phyloP scores from a whole-genome alignment of 2,329 filamentous ascomycete species.

The Curvularia sp. region DNA sequence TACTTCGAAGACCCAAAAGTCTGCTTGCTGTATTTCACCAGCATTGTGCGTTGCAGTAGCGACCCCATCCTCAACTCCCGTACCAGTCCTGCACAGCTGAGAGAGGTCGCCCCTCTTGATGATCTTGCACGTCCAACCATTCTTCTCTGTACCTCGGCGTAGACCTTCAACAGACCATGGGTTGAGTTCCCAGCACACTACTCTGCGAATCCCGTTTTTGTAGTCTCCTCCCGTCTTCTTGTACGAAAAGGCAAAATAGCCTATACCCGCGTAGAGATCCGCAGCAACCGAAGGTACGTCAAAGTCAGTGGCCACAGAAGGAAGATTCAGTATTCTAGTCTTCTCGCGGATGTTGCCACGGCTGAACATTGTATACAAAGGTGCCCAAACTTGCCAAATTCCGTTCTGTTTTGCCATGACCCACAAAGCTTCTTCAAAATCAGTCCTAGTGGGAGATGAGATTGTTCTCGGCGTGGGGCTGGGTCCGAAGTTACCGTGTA shows the following conservation, averaged over 20 bases:
- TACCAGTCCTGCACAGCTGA: background rate
- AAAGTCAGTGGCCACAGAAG: slow-evolving; percentile 34
- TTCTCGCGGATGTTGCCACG: slow-evolving; percentile 92
- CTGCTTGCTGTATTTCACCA: slow-evolving; percentile 8
- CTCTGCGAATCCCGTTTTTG: slow-evolving; percentile 68
- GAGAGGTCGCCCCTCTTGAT: slow-evolving; percentile 6
- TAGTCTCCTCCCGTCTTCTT: slow-evolving; percentile 63
- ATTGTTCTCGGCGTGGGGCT: slow-evolving; percentile 27
- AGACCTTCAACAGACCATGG: slow-evolving; percentile 58
- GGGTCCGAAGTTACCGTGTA: slow-evolving; percentile 78
- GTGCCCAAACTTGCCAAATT: slow-evolving; percentile 85
- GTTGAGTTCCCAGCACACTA: slow-evolving; percentile 91
- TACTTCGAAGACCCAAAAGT: slow-evolving; percentile 53
- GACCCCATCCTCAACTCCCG: background rate
- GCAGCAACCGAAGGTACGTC: slow-evolving; percentile 55
- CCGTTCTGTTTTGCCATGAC: slow-evolving; percentile 75
- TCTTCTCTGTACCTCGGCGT: slow-evolving; percentile 50
- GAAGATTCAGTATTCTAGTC: slow-evolving; percentile 68
- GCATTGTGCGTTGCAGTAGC: background rate
- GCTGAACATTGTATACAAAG: slow-evolving; percentile 92
- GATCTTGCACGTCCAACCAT: slow-evolving; percentile 47
- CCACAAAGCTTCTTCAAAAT: slow-evolving; percentile 79
- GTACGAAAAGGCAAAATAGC: slow-evolving; percentile 92
- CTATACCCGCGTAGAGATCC: slow-evolving; percentile 91
- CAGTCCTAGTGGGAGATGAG: slow-evolving; percentile 45